These are phyloP conservation scores for Claviceps africana DNA, from an alignment of 2,329 filamentous ascomycete genomes.

Conservation along the genomic window DNA sequence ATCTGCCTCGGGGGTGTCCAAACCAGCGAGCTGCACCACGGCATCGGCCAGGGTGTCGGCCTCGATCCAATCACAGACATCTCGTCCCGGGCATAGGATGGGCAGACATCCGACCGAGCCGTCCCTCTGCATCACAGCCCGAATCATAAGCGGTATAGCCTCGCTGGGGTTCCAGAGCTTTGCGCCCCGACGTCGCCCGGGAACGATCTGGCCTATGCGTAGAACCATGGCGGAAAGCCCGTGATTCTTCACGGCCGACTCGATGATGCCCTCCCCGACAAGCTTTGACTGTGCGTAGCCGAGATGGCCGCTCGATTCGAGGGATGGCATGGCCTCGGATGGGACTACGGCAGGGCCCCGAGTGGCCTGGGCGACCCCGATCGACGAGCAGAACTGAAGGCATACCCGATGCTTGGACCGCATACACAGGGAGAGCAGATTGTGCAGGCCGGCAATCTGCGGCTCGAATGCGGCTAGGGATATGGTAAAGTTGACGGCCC, in stretches of 20 bases:
- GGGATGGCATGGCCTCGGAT: conserved; percentile 20
- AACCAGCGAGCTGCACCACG: conserved; percentile 29
- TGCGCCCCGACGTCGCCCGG: conserved; percentile 26
- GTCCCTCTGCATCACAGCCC: conserved; percentile 11
- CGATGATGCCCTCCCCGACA: conserved; percentile 23
- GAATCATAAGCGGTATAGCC: conserved; percentile 37
- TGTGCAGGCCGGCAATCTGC: conserved; percentile 29
- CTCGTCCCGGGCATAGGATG: conserved; percentile 3
- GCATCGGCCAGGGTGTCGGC: conserved; percentile 23
- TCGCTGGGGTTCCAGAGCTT: conserved; percentile 34
- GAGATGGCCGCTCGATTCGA: conserved; percentile 26
- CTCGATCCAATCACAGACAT: neutral
- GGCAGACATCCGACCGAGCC: conserved; percentile 25
- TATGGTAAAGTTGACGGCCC: conserved; percentile 45
- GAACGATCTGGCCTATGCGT: conserved; percentile 36
- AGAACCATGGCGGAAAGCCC: conserved; percentile 23
- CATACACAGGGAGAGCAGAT: conserved; percentile 29
- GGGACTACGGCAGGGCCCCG: conserved; percentile 21
- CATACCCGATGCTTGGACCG: conserved; percentile 7
- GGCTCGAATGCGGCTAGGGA: conserved; percentile 33
- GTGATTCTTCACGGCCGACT: conserved; percentile 18
- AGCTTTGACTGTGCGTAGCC: conserved; percentile 29
- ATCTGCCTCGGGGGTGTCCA: conserved; percentile 25
- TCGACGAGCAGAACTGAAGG: conserved; percentile 38
- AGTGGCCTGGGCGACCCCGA: conserved; percentile 25